Evolutionary conservation across 129 eudicot genomes (phyloP).

Genomic region (Pittosporum tobira): DNA sequence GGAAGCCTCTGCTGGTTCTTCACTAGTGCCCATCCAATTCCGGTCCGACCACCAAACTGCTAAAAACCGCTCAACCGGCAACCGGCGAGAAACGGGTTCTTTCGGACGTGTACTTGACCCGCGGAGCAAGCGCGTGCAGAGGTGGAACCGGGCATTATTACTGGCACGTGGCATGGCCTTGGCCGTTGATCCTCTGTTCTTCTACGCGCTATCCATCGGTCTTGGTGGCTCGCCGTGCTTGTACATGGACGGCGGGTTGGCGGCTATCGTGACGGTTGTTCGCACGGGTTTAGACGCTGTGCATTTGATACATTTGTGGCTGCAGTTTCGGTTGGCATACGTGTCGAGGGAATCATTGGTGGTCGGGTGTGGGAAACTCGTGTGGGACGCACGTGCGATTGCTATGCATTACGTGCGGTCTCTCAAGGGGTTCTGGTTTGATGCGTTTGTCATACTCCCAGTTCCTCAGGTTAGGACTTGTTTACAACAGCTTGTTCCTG

Average conservation of each 20-base stretch:
- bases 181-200: constrained; percentile 88
- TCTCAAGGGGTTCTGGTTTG: constrained; percentile 85
- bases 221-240: constrained; percentile 71
- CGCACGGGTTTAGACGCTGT: constrained; percentile 73
- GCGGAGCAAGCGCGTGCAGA: constrained; percentile 61
- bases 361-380: constrained; percentile 96
- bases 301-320: constrained; percentile 70
- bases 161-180: constrained; percentile 83
- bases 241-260: constrained; percentile 77
- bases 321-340: constrained; percentile 83
- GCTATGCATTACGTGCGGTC: constrained; percentile 71
- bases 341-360: constrained; percentile 95
- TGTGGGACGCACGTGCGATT: constrained; percentile 78
- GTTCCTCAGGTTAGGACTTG: constrained; percentile 98
- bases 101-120: constrained; percentile 55
- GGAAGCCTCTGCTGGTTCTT: constrained; percentile 96
- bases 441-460: constrained; percentile 80
- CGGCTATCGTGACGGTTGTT: constrained; percentile 58
- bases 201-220: constrained; percentile 78
- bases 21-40: constrained; percentile 50
- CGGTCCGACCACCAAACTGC: constrained; percentile 28
- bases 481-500: too few species aligned
- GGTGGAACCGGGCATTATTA: constrained; percentile 67
- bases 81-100: constrained; percentile 9
- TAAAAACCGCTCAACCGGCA: constrained; percentile 4